Conservation (phyloP, 2,329 filamentous ascomycete species). For the Paecilomyces niveus region DNA sequence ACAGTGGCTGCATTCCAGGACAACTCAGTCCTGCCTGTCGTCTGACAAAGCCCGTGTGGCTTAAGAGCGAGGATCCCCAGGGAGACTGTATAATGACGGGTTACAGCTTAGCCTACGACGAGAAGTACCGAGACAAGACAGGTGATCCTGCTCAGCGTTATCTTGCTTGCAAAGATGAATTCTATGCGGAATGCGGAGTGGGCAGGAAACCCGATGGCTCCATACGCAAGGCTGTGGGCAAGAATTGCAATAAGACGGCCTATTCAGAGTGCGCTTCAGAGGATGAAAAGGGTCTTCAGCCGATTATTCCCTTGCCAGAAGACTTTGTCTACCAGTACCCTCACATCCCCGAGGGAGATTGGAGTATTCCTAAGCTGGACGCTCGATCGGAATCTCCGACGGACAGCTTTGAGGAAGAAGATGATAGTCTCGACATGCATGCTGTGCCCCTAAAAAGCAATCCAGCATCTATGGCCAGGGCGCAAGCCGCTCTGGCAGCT, state of each 20-base stretch:
- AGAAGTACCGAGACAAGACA: conserved; percentile 28
- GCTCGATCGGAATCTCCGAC: conserved; percentile 6
- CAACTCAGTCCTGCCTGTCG: conserved; percentile 34
- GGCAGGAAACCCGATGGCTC: conserved; percentile 35
- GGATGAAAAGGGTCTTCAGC: conserved; percentile 38
- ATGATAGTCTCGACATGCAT: conserved; percentile 23
- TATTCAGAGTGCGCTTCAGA: conserved; percentile 41
- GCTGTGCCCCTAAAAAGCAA: conserved; percentile 20
- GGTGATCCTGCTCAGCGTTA: conserved; percentile 31
- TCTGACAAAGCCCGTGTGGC: conserved; percentile 35
- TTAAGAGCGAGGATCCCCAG: conserved; percentile 36
- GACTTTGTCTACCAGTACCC: conserved; percentile 42
- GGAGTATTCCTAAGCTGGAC: conserved; percentile 23
- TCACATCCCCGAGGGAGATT: conserved; percentile 33
- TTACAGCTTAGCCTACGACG: conserved; percentile 37
- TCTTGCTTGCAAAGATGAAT: conserved; percentile 31
- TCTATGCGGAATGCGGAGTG: conserved; percentile 40
- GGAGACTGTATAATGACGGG: conserved; percentile 39
- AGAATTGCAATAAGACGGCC: conserved; percentile 38
- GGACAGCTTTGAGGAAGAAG: conserved; percentile 15
- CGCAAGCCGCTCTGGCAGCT: conserved; percentile 33
- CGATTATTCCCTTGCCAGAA: conserved; percentile 37
- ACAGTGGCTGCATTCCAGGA: conserved; percentile 40
- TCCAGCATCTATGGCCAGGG: conserved; percentile 23
- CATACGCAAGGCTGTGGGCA: conserved; percentile 36